A percentile compares a stretch with the other conserved stretches of the same genome.
These are phyloP conservation scores for Triticum turgidum DNA, from an alignment of 176 grass and related monocot genomes.

Conservation along the genomic window DNA sequence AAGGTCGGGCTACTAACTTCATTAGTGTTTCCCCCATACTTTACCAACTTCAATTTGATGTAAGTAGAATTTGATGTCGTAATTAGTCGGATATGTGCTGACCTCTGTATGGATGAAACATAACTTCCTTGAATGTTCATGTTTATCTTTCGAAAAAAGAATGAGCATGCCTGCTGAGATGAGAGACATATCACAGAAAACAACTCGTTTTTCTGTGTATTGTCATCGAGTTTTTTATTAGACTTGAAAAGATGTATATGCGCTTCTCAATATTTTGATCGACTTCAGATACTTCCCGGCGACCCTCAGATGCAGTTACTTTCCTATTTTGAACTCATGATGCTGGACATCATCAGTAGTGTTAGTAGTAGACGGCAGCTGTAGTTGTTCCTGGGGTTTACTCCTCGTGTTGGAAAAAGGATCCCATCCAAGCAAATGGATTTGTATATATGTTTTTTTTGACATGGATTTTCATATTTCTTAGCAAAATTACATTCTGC, in stretches of 20 bases:
- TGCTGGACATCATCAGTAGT: not conserved
- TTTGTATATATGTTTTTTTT: too few relatives aligned
- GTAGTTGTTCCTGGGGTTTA: not conserved
- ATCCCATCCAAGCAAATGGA: not conserved
- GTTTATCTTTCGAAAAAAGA: not conserved
- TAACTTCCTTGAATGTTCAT: not conserved
- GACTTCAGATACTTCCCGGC: not conserved
- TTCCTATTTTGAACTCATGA: not conserved
- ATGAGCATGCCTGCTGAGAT: not conserved
- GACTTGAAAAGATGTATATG: not conserved
- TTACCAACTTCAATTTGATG: not conserved
- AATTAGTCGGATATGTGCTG: not conserved
- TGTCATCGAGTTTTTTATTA: not conserved
- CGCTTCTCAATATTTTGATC: not conserved
- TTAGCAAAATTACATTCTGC: not conserved
- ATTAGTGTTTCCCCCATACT: not conserved
- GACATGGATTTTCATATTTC: not conserved
- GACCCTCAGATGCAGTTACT: not conserved
- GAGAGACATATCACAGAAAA: not conserved
- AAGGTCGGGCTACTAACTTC: conserved; percentile 7
- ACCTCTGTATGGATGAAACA: not conserved
- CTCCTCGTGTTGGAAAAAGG: not conserved
- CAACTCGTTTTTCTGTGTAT: not conserved
- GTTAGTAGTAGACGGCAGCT: not conserved
- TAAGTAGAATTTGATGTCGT: not conserved